Evolutionary conservation across 2,329 filamentous ascomycete genomes (phyloP).

Genomic region (Kalmusia sp.): DNA sequence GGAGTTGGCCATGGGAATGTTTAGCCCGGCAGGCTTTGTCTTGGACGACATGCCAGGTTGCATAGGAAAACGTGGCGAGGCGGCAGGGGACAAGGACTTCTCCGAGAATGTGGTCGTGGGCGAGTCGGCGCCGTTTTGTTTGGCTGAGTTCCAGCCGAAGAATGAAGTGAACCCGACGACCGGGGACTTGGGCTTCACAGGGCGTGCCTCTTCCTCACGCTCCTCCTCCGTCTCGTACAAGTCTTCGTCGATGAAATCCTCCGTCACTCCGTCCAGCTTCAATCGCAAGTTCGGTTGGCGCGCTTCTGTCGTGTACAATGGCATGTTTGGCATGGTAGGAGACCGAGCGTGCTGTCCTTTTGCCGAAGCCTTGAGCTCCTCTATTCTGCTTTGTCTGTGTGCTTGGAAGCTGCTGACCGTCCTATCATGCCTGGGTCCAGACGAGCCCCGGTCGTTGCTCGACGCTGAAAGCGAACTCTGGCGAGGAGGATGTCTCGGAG

Average conservation of each 20-base stretch:
- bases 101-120: conserved; percentile 70
- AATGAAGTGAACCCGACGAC: conserved; percentile 67
- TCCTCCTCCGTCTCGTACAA: conserved; percentile 37
- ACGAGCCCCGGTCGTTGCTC: conserved; percentile 18
- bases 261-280: conserved; percentile 45
- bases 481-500: conserved; percentile 30
- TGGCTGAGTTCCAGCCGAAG: conserved; percentile 69
- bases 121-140: conserved; percentile 61
- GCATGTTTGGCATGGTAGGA: conserved; percentile 49
- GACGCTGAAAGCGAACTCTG: conserved; percentile 28
- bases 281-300: conserved; percentile 41
- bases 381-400: conserved; percentile 32
- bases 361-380: conserved; percentile 29
- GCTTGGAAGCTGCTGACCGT: conserved; percentile 43
- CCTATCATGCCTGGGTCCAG: conserved; percentile 42
- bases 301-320: conserved; percentile 37
- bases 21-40: conserved; percentile 55
- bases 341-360: conserved; percentile 38
- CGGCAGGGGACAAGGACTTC: conserved; percentile 63
- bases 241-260: conserved; percentile 46
- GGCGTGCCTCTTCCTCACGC: conserved; percentile 22
- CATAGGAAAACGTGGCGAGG: conserved; percentile 57
- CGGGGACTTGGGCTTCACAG: conserved; percentile 52
- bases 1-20: conserved; percentile 60
- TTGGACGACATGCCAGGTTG: conserved; percentile 37